Conservation (phyloP, 1,284 basidiomycete species). For the Naganishia sp. region DNA sequence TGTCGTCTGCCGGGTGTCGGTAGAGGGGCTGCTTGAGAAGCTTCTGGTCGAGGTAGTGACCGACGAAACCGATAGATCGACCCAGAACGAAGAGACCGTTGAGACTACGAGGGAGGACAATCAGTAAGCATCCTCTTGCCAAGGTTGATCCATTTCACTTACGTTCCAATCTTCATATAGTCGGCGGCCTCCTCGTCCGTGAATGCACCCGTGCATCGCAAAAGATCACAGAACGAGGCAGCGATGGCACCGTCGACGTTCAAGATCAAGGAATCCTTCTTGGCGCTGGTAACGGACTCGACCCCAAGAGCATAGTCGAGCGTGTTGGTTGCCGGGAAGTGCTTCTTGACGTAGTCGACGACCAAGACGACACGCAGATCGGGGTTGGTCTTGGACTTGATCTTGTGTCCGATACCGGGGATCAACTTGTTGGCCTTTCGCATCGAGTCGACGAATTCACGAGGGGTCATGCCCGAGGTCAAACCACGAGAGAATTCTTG, state of each 20-base stretch:
- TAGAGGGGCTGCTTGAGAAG: slow-evolving; percentile 86
- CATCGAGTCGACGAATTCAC: slow-evolving; percentile 96
- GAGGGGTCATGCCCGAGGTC: slow-evolving; percentile 86
- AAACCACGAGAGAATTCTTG: slow-evolving; percentile 90
- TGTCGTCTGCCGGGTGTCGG: slow-evolving; percentile 84
- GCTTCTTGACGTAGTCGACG: slow-evolving; percentile 91
- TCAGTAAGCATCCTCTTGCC: not conserved
- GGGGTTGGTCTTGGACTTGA: slow-evolving; percentile 98
- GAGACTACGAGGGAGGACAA: slow-evolving; percentile 61
- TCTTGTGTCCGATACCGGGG: slow-evolving; percentile 99
- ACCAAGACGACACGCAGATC: slow-evolving; percentile 96
- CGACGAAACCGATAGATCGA: slow-evolving; percentile 87
- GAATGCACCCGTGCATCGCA: slow-evolving; percentile 91
- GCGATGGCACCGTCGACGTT: slow-evolving; percentile 98
- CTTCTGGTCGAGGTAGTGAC: slow-evolving; percentile 79
- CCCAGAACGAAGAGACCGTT: slow-evolving; percentile 98
- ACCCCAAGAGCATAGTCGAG: slow-evolving; percentile 98
- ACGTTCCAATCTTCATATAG: slow-evolving; percentile 74
- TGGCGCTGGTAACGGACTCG: slow-evolving; percentile 94
- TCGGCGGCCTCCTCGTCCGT: slow-evolving; percentile 94
- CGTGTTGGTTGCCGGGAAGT: slow-evolving; percentile 88
- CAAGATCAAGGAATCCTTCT: slow-evolving; percentile 92
- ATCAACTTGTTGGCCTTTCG: slow-evolving; percentile 94
- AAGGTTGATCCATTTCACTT: slow-evolving; percentile 5
- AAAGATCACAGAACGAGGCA: slow-evolving; percentile 94